Base-by-base conservation (phyloP, 345 rosid genomes). In the Alliaria petiolata region DNA sequence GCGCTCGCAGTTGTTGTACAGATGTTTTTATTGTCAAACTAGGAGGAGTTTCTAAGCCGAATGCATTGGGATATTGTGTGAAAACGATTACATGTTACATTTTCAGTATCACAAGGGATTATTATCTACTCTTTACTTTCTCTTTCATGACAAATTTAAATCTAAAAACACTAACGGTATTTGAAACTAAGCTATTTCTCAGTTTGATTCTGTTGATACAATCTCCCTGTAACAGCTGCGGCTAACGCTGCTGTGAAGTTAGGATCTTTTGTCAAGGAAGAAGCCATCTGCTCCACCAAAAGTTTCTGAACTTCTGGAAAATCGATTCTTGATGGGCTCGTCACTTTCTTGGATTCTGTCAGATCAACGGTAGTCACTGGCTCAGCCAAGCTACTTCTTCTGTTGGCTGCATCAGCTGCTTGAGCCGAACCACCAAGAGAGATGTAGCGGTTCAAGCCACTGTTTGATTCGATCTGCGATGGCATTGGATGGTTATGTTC, bases 231-330 rank as follows among this genome's bases (percentile, higher is more conserved):
- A 64, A 91, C 87, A 38, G 99, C 99, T 4, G 98, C 96, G 1
- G 93, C 98, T 13, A 95, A 69, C n/a, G 99, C 99, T 50, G 99
- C 82, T 5, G 99, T 95, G 71, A 95, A 95, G 62, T 85, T 87
- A 62, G 97, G 99, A 75, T 95, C 99, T 63, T 88, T 88, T 3
- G 98, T 91, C 77, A 95, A 75, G 0, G 98, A 87, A 69, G 92
- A 74, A 17, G 99, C 99, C 99, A 95, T 95, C 69, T 95, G 97
- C 39, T 95, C 96, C 78, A 91, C 97, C 80, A 95, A 83, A 52
- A 85, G 81, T 58, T 89, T 76, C 51, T 74, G 85, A 33, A 82
- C 77, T 78, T 85, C 87, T 1, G 95, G 90, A 7, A 86, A 55
- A n/a, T 88, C 92, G n/a, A 67, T 15, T 76, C 73, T 83, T 58